phyloP scores from a whole-genome alignment of 2,329 filamentous ascomycete genomes.

The Botrytis fragariae region DNA sequence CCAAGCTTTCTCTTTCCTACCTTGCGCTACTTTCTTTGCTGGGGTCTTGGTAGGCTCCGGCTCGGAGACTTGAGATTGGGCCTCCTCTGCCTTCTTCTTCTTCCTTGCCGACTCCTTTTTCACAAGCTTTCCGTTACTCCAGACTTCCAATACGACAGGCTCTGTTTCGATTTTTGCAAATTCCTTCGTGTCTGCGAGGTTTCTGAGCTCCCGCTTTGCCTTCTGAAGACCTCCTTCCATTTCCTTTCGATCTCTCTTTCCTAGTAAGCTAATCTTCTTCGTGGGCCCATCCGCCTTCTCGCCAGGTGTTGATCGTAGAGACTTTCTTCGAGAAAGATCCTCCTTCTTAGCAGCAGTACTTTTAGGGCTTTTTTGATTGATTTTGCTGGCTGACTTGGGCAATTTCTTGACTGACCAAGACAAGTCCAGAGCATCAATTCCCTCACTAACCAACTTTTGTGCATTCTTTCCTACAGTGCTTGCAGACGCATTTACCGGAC shows the following conservation, averaged over 20 bases:
- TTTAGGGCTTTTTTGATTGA: slow-evolving; percentile 33
- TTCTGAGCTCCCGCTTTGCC: slow-evolving; percentile 56
- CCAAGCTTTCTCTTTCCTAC: slow-evolving; percentile 49
- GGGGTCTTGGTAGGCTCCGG: slow-evolving; percentile 1
- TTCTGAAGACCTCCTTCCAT: slow-evolving; percentile 45
- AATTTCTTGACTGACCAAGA: slow-evolving; percentile 45
- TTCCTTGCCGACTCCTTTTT: slow-evolving; percentile 40
- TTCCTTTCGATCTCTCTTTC: slow-evolving; percentile 59
- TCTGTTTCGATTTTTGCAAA: slow-evolving; percentile 57
- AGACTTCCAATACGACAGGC: slow-evolving; percentile 57
- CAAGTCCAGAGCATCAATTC: slow-evolving; percentile 49
- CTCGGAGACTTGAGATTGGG: slow-evolving; percentile 25
- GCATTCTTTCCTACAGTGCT: slow-evolving; percentile 33
- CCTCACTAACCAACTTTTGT: slow-evolving; percentile 39
- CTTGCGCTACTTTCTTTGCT: slow-evolving; percentile 28
- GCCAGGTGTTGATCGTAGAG: slow-evolving; percentile 44
- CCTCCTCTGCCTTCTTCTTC: slow-evolving; percentile 39
- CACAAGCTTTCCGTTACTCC: slow-evolving; percentile 64
- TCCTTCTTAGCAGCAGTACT: slow-evolving; percentile 29
- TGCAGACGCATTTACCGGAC: slow-evolving; percentile 33
- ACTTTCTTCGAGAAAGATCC: slow-evolving; percentile 39
- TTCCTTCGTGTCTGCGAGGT: slow-evolving; percentile 62
- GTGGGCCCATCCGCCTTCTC: slow-evolving; percentile 45
- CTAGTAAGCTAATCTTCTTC: slow-evolving; percentile 52
- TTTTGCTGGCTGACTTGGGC: slow-evolving; percentile 38